These are phyloP conservation scores for Xylaria acuta DNA, from an alignment of 495 filamentous ascomycete species.

Conservation along the genomic window DNA sequence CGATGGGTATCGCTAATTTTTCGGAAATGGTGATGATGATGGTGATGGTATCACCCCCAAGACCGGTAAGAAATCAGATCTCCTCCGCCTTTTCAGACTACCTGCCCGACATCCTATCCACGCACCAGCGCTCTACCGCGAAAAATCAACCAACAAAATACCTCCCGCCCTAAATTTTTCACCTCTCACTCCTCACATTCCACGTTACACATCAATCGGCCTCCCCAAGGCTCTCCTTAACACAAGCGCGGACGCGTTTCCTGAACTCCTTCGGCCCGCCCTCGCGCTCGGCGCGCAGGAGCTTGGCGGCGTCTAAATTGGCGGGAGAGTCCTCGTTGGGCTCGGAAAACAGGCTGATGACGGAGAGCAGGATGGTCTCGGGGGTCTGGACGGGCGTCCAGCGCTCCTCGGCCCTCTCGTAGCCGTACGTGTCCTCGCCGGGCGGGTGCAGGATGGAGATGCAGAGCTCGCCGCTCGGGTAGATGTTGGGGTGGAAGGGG, in stretches of 20 bases:
- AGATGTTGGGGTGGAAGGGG: constrained; percentile 95
- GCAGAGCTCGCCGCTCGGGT: constrained; percentile 87
- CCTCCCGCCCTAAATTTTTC: background rate
- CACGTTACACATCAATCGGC: constrained; percentile 46
- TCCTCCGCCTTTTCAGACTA: background rate
- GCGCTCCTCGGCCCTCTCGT: constrained; percentile 88
- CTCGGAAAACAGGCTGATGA: constrained; percentile 90
- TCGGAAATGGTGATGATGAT: background rate
- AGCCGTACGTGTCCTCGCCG: constrained; percentile 94
- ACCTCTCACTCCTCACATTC: background rate
- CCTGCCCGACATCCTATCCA: background rate
- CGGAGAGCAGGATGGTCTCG: constrained; percentile 90
- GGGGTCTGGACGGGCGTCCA: constrained; percentile 98
- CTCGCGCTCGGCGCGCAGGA: constrained; percentile 83
- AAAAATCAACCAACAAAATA: background rate
- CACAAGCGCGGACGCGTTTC: constrained; percentile 75
- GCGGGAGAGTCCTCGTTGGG: constrained; percentile 97
- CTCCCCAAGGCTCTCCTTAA: constrained; percentile 84
- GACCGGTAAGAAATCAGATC: background rate
- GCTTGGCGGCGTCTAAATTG: constrained; percentile 87
- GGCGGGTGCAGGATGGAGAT: constrained; percentile 97
- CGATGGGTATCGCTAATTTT: constrained; percentile 16
- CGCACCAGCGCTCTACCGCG: background rate
- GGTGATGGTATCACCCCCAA: background rate
- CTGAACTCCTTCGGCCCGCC: constrained; percentile 70